A percentile compares a stretch with the other conserved stretches of the same genome.
These are phyloP conservation scores for Cordyceps militaris DNA, from an alignment of 2,329 filamentous ascomycete genomes.

Conservation along the genomic window DNA sequence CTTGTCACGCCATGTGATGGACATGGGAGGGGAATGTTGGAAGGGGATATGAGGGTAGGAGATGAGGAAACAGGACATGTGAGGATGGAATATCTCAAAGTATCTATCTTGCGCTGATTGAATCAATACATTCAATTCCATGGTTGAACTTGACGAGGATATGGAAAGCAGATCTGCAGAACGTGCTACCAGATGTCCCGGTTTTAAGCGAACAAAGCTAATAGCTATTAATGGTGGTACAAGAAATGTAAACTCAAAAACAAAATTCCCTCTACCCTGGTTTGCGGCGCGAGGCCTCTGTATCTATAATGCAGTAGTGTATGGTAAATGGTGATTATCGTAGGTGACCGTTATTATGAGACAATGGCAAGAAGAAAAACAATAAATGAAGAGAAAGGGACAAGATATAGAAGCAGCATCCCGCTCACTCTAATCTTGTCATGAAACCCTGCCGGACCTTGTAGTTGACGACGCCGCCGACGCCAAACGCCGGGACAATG, in stretches of 20 bases:
- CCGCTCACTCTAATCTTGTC: conserved; percentile 41
- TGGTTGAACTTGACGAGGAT: background rate
- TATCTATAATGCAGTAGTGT: background rate
- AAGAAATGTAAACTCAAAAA: background rate
- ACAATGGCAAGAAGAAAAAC: background rate
- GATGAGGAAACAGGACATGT: background rate
- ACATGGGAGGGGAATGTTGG: background rate
- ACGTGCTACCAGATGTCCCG: background rate
- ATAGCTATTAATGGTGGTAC: background rate
- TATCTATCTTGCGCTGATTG: conserved; percentile 3
- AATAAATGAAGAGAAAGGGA: background rate
- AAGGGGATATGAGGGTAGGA: background rate
- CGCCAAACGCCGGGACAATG: conserved; percentile 82
- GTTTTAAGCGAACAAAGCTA: background rate
- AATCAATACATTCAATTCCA: conserved; percentile 2
- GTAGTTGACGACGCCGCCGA: conserved; percentile 79
- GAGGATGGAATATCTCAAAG: background rate
- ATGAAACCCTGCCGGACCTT: conserved; percentile 63
- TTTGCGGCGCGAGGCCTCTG: background rate
- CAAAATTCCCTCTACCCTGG: background rate
- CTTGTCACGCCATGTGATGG: background rate
- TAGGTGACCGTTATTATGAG: background rate
- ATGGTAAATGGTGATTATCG: background rate
- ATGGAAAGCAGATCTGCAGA: background rate
- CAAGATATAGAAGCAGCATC: background rate